phyloP scores from a whole-genome alignment of 2,329 filamentous ascomycete species.

The Cladosporium sp. region DNA sequence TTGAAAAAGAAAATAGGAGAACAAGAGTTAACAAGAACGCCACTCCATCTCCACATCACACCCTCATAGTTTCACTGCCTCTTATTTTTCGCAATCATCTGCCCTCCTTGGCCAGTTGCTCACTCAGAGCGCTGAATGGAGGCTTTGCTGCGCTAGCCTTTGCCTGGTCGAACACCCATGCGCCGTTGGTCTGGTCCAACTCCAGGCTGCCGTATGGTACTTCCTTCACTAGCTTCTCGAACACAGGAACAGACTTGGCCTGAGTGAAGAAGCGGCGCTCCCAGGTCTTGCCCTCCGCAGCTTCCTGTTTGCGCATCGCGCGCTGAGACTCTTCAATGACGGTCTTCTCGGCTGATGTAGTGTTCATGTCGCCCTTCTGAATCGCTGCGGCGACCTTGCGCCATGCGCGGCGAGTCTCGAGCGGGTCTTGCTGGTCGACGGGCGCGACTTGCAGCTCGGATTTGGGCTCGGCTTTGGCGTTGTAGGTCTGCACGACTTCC shows the following conservation, averaged over 20 bases:
- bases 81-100: slow-evolving; percentile 20
- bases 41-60: neutral
- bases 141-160: slow-evolving; percentile 45
- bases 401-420: slow-evolving; percentile 89
- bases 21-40: neutral
- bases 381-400: slow-evolving; percentile 80
- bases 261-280: slow-evolving; percentile 76
- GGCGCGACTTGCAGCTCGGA: slow-evolving; percentile 71
- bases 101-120: slow-evolving; percentile 23
- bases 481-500: slow-evolving; percentile 45
- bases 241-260: slow-evolving; percentile 42
- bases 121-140: slow-evolving; percentile 31
- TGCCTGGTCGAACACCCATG: slow-evolving; percentile 67
- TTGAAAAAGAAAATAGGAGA: neutral
- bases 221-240: slow-evolving; percentile 50
- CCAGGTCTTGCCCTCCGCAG: slow-evolving; percentile 74
- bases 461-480: slow-evolving; percentile 50
- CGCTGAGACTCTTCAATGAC: slow-evolving; percentile 90
- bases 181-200: slow-evolving; percentile 65
- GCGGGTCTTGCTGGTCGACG: slow-evolving; percentile 76
- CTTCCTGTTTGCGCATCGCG: slow-evolving; percentile 71
- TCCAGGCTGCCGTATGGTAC: slow-evolving; percentile 51
- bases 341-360: slow-evolving; percentile 74
- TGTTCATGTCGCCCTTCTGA: slow-evolving; percentile 78
- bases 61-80: neutral